Evolutionary conservation across 768 basidiomycete species (phyloP).

Genomic region (Ramaria rubella): DNA sequence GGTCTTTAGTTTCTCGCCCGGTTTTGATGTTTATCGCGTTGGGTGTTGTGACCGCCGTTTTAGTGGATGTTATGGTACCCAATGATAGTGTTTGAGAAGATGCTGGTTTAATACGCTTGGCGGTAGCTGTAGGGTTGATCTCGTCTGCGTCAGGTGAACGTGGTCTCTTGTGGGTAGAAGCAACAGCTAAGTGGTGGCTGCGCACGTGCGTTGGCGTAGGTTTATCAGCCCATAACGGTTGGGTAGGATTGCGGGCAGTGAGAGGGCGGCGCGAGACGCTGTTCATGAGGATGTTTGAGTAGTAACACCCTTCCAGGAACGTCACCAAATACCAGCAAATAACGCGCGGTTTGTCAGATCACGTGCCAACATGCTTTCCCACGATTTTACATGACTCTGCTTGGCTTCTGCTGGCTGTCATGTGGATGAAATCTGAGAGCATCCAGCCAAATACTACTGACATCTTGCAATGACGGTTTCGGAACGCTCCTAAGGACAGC

Average conservation of each 20-base stretch:
- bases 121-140: neutral
- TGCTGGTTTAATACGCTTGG: constrained; percentile 18
- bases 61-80: neutral
- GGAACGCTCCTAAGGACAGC: too few species aligned
- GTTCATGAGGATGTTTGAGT: too few species aligned
- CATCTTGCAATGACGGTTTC: too few species aligned
- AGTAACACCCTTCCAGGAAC: neutral
- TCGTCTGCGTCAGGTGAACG: constrained; percentile 21
- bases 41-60: neutral
- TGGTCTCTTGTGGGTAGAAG: constrained; percentile 13
- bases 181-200: neutral
- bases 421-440: too few species aligned
- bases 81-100: neutral
- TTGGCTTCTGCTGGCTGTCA: too few species aligned
- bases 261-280: constrained; percentile 3
- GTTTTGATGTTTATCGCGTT: neutral
- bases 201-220: neutral
- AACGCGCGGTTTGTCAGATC: constrained; percentile 3
- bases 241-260: neutral
- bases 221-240: neutral
- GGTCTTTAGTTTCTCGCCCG: constrained; percentile 6
- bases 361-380: constrained; percentile 10
- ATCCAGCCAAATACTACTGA: too few species aligned
- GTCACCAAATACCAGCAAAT: neutral
- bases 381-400: neutral